Percentiles rank a stretch among this genome's conserved stretches.
These are phyloP conservation scores for Suillus occidentalis DNA, from an alignment of 768 basidiomycete genomes.

Conservation along the genomic window DNA sequence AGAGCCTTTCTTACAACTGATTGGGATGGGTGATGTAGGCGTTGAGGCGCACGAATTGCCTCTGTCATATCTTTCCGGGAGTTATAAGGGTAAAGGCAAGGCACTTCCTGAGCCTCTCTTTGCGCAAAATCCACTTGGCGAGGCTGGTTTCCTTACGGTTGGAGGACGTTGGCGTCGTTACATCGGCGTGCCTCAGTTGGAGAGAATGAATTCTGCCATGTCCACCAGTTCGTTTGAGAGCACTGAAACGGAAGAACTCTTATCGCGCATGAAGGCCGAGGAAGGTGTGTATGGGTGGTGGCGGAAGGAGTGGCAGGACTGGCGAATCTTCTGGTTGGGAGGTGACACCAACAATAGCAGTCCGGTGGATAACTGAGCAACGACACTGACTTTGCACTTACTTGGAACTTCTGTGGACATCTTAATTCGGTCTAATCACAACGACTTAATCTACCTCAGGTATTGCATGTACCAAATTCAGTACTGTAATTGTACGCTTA, in stretches of 20 bases:
- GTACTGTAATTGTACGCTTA: neutral
- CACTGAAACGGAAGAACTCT: slow-evolving; percentile 52
- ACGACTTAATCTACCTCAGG: neutral
- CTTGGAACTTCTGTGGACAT: neutral
- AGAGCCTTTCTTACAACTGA: slow-evolving; percentile 59
- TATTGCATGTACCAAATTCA: neutral
- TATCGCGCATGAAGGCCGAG: slow-evolving; percentile 46
- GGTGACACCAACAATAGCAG: slow-evolving; percentile 41
- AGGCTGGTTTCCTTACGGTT: slow-evolving; percentile 44
- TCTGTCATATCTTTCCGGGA: slow-evolving; percentile 43
- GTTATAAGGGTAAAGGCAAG: slow-evolving; percentile 45
- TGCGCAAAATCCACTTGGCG: slow-evolving; percentile 65
- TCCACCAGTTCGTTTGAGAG: slow-evolving; percentile 51
- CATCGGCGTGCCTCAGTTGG: slow-evolving; percentile 34
- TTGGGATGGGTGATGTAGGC: slow-evolving; percentile 69
- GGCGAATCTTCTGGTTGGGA: slow-evolving; percentile 82
- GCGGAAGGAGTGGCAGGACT: slow-evolving; percentile 71
- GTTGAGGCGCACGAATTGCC: slow-evolving; percentile 73
- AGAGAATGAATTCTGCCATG: slow-evolving; percentile 44
- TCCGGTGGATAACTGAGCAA: slow-evolving; percentile 21
- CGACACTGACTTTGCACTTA: slow-evolving; percentile 16
- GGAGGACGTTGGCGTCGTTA: slow-evolving; percentile 51
- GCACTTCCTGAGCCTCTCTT: slow-evolving; percentile 44
- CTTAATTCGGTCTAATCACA: slow-evolving; percentile 5
- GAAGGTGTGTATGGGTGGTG: slow-evolving; percentile 81